A percentile compares a stretch with the other conserved stretches of the same genome.
phyloP scores from a whole-genome alignment of 805 yeast genomes.

The Metschnikowia picachoensis region DNA sequence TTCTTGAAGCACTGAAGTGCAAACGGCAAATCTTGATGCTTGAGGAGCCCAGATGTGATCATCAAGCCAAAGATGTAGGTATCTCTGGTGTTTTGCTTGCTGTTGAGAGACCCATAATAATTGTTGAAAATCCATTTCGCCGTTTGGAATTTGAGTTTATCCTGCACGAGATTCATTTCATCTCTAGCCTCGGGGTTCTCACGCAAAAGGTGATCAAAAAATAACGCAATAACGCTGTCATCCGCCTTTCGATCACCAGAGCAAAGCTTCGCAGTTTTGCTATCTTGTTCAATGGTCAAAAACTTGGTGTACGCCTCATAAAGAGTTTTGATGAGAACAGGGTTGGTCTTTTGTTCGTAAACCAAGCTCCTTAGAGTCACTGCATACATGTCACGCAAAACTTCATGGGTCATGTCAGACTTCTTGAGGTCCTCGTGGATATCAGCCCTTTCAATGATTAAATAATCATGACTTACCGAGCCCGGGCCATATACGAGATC shows the following conservation, averaged over 20 bases:
- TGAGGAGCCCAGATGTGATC: constrained; percentile 26
- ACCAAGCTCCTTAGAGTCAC: constrained; percentile 18
- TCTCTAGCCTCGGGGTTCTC: constrained; percentile 16
- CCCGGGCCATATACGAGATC: constrained; percentile 24
- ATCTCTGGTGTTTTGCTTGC: constrained; percentile 16
- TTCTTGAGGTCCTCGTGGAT: constrained; percentile 27
- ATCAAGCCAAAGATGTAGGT: constrained; percentile 29
- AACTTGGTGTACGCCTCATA: constrained; percentile 20
- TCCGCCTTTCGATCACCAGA: constrained; percentile 15
- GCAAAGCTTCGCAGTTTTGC: constrained; percentile 2
- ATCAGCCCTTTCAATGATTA: constrained; percentile 26
- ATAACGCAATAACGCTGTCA: constrained; percentile 20
- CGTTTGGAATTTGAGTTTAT: constrained; percentile 13
- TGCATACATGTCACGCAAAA: constrained; percentile 25
- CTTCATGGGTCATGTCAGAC: constrained; percentile 19
- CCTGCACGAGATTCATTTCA: constrained; percentile 16
- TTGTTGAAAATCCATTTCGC: constrained; percentile 27
- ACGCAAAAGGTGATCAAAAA: constrained; percentile 26
- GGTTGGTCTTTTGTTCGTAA: constrained; percentile 12
- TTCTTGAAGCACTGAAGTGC: constrained; percentile 29
- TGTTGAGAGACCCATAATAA: constrained; percentile 17
- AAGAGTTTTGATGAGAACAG: constrained; percentile 18
- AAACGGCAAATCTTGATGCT: constrained; percentile 33
- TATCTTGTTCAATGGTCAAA: constrained; percentile 3
- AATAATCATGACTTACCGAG: constrained; percentile 14